These are phyloP conservation scores for Fusarium concolor DNA, from an alignment of 2,329 filamentous ascomycete genomes.

Conservation along the genomic window DNA sequence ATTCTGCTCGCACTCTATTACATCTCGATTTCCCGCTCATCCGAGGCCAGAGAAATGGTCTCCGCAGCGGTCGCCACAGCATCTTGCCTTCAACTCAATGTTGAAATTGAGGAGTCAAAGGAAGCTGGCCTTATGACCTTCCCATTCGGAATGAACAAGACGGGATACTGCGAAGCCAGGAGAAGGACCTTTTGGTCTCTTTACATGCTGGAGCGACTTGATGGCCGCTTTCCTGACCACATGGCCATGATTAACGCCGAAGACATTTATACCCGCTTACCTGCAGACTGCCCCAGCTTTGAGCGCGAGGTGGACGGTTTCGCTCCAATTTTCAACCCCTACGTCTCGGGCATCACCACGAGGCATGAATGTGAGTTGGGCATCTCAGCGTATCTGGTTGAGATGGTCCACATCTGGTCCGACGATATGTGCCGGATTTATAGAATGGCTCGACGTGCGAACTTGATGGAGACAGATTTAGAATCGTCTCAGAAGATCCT, in stretches of 20 bases:
- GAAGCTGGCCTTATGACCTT: conserved; percentile 55
- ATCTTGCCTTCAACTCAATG: conserved; percentile 70
- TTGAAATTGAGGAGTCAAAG: conserved; percentile 65
- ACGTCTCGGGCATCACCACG: conserved; percentile 42
- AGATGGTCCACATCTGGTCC: conserved; percentile 73
- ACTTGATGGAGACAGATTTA: conserved; percentile 45
- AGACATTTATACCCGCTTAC: conserved; percentile 75
- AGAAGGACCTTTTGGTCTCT: conserved; percentile 79
- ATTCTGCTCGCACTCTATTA: conserved; percentile 76
- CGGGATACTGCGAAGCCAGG: conserved; percentile 72
- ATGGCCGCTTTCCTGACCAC: conserved; percentile 66
- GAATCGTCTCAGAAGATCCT: conserved; percentile 60
- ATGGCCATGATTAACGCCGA: conserved; percentile 69
- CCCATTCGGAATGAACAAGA: conserved; percentile 68
- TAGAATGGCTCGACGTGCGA: conserved; percentile 49
- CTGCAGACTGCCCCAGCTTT: conserved; percentile 70
- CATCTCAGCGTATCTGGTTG: conserved; percentile 69
- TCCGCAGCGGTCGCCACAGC: conserved; percentile 71
- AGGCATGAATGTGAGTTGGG: conserved; percentile 52
- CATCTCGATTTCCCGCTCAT: conserved; percentile 68
- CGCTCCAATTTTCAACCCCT: conserved; percentile 70
- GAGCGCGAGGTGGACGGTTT: conserved; percentile 68
- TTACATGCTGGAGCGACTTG: conserved; percentile 76
- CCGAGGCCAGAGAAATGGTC: conserved; percentile 72
- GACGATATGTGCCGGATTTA: conserved; percentile 71